Base-by-base conservation (phyloP, 345 rosid species). In the Brassica rapa region DNA sequence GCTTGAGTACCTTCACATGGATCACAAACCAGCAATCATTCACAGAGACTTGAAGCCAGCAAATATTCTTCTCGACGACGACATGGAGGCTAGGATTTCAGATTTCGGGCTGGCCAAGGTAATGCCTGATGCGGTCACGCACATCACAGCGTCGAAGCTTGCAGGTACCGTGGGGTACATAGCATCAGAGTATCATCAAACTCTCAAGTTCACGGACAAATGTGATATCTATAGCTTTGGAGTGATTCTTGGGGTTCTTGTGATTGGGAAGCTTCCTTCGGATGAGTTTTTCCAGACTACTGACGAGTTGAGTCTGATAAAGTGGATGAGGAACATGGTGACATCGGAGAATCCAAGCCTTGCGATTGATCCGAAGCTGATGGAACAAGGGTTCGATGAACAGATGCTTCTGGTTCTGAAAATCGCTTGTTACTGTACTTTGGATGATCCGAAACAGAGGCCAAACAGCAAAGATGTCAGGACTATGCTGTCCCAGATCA, bases 41-140 rank as follows among this genome's bases (percentile, higher is more conserved):
- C 98, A 94, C 70, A 80, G 97, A 76, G 97, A 94, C 84, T 83
- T 94, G 19, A 94, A 94, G 84, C 98, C 98, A 0, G 97, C 93
- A 2, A 94, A 94, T 21, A 51, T 94, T 62, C 92, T 94, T 61
- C 92, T 94, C 1, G 97, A 92, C 32, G 97, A 92, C 37, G 89
- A 91, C 69, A 88, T 92, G 97, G 98, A 92, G 83, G 97, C 98
- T 11, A 81, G 96, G 68, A 95, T 95, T 27, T 85, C 98, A 0
- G 98, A 93, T 84, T 95, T 93, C 9, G 98, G 98, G n/a, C 90
- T 92, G 2, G 97, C 98, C 14, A 89, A 89, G 76, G 80, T 86
- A 33, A 85, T 94, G 87, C 94, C 96, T 0, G 97, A 95, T 81
- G 86, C 91, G 7, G 12, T 69, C 21, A 90, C 98, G 0, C 98